A percentile compares a stretch with the other conserved stretches of the same genome.
Conservation (phyloP, 2,329 filamentous ascomycete species). For the Xylariaceae sp. region DNA sequence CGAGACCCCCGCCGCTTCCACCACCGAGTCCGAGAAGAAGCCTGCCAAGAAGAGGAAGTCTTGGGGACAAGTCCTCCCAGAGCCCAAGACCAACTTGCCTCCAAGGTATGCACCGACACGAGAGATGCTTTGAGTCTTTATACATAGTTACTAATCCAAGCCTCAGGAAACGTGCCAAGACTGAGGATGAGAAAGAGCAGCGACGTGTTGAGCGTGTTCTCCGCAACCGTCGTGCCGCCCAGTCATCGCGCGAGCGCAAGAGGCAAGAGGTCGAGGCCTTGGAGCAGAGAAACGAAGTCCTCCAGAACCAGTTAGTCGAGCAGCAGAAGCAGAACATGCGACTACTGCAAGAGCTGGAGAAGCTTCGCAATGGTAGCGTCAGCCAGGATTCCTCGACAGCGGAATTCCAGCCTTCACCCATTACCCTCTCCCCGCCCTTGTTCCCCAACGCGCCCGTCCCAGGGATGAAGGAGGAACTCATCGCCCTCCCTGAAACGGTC, state of each 20-base stretch:
- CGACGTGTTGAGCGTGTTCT: constrained; percentile 95
- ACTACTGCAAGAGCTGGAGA: constrained; percentile 49
- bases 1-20: constrained; percentile 20
- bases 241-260: constrained; percentile 94
- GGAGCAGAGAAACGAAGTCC: constrained; percentile 69
- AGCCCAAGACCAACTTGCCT: constrained; percentile 93
- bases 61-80: constrained; percentile 95
- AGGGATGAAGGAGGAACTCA: constrained; percentile 43
- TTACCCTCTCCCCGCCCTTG: constrained; percentile 59
- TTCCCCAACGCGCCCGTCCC: constrained; percentile 43
- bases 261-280: constrained; percentile 83
- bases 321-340: constrained; percentile 54
- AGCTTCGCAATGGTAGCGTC: constrained; percentile 43
- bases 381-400: constrained; percentile 41
- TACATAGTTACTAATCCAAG: background rate
- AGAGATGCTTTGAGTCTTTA: constrained; percentile 23
- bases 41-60: constrained; percentile 92
- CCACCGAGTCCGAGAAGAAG: constrained; percentile 56
- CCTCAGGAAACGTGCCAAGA: constrained; percentile 89
- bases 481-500: constrained; percentile 49
- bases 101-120: constrained; percentile 62
- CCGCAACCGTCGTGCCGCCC: constrained; percentile 90
- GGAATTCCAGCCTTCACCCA: constrained; percentile 44
- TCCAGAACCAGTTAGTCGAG: constrained; percentile 61
- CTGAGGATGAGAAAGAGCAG: constrained; percentile 98